Conservation (phyloP, 345 rosid species). For the Acer negundo region DNA sequence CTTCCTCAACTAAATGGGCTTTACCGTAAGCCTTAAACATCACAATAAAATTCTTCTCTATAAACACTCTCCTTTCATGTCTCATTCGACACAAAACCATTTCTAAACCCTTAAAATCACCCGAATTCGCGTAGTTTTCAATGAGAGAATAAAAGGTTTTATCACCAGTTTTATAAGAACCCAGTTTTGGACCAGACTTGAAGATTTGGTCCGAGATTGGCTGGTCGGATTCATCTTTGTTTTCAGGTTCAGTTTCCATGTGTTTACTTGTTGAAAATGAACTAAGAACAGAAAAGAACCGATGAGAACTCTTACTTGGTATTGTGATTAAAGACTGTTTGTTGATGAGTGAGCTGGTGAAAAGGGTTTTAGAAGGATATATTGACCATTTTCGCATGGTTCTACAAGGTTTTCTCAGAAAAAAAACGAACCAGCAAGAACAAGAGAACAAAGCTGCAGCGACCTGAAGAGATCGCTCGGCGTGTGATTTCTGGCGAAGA, state of each 20-base stretch:
- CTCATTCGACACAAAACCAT: constrained; percentile 59
- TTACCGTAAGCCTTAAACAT: constrained; percentile 79
- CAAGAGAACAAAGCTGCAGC: too few species aligned
- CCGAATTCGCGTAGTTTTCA: constrained; percentile 49
- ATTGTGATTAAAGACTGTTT: constrained; percentile 33
- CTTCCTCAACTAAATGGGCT: constrained; percentile 63
- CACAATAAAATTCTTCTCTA: constrained; percentile 56
- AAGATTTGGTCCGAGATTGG: constrained; percentile 58
- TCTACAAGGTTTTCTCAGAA: constrained; percentile 8
- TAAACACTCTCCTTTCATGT: constrained; percentile 55
- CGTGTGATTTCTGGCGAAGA: too few species aligned
- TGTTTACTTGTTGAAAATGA: constrained; percentile 15
- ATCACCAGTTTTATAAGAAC: constrained; percentile 72
- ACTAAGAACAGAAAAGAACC: constrained; percentile 26
- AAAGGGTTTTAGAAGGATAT: constrained; percentile 17
- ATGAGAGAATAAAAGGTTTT: constrained; percentile 74
- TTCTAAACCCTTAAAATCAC: constrained; percentile 65
- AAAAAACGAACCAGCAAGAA: too few species aligned
- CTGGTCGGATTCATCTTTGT: constrained; percentile 25
- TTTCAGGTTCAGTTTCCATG: constrained; percentile 26
- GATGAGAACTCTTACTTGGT: constrained; percentile 31
- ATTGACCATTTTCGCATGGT: constrained; percentile 52
- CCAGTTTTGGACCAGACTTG: constrained; percentile 51
- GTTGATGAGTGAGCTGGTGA: constrained; percentile 23
- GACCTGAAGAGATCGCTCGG: too few species aligned